Conservation (phyloP, 805 yeast species). For the Candida piceae region DNA sequence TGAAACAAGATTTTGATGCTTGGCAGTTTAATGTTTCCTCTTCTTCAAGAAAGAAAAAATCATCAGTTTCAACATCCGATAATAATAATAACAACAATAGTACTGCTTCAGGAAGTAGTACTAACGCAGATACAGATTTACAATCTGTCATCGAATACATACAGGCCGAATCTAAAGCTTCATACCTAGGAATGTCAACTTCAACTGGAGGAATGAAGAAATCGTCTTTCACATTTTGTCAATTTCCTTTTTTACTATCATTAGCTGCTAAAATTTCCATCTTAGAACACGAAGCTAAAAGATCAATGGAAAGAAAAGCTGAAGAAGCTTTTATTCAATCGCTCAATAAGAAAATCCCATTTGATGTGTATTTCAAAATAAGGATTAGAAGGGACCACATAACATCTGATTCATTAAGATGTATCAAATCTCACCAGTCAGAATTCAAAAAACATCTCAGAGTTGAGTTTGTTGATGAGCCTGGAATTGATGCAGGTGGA, state of each 20-base stretch:
- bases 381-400: constrained; percentile 63
- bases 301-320: constrained; percentile 80
- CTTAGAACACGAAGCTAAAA: constrained; percentile 73
- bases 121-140: no score
- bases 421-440: constrained; percentile 47
- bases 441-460: constrained; percentile 71
- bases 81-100: no score
- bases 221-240: constrained; percentile 58
- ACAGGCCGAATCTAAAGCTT: constrained; percentile 28
- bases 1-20: constrained; percentile 72
- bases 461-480: constrained; percentile 81
- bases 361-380: constrained; percentile 66
- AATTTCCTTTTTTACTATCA: constrained; percentile 76
- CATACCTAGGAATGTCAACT: constrained; percentile 32
- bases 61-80: no score
- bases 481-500: constrained; percentile 96
- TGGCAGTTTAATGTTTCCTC: constrained; percentile 56
- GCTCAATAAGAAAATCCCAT: constrained; percentile 51
- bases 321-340: constrained; percentile 85
- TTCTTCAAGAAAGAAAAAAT: constrained; percentile 1
- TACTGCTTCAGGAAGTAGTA: no score
- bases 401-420: constrained; percentile 68
- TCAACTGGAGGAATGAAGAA: constrained; percentile 19
- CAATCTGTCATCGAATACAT: constrained; percentile 43
- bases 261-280: constrained; percentile 79